A percentile compares a stretch with the other conserved stretches of the same genome.
Evolutionary conservation across 2,329 filamentous ascomycete genomes (phyloP).

Genomic region (Sporothrix euskadiensis): DNA sequence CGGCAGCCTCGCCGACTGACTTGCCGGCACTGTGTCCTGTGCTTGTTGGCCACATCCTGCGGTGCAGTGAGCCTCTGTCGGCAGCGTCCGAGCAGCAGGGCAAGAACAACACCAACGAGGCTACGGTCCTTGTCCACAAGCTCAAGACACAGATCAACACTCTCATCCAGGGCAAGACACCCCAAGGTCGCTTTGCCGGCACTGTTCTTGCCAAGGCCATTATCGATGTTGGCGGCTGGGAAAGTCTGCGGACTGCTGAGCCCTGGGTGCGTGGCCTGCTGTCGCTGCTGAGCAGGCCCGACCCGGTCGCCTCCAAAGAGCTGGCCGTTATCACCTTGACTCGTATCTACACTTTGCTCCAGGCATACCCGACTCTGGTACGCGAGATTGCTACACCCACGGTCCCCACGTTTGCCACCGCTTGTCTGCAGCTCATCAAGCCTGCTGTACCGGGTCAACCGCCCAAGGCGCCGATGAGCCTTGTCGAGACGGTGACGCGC

Average conservation of each 20-base stretch:
- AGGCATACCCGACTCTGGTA: conserved; percentile 77
- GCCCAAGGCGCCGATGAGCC: conserved; percentile 46
- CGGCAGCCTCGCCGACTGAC: conserved; percentile 68
- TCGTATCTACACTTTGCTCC: conserved; percentile 79
- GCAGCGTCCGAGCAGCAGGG: conserved; percentile 56
- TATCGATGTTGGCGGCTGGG: conserved; percentile 82
- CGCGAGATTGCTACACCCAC: conserved; percentile 86
- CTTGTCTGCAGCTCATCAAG: conserved; percentile 68
- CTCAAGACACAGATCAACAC: conserved; percentile 76
- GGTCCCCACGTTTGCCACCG: conserved; percentile 70
- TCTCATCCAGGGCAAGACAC: conserved; percentile 72
- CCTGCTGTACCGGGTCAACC: conserved; percentile 44
- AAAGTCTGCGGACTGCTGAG: conserved; percentile 70
- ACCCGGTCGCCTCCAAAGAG: conserved; percentile 72
- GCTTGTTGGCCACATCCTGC: conserved; percentile 62
- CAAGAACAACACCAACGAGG: conserved; percentile 59
- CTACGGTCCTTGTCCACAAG: conserved; percentile 72
- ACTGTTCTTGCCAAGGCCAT: conserved; percentile 77
- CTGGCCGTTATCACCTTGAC: conserved; percentile 75
- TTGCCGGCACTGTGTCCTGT: conserved; percentile 72
- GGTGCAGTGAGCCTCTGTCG: conserved; percentile 63
- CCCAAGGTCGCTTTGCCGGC: conserved; percentile 75
- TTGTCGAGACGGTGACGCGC: conserved; percentile 69
- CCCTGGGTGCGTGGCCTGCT: conserved; percentile 78
- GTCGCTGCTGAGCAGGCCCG: conserved; percentile 75